These are phyloP conservation scores for Aspergillus novoparasiticus DNA, from an alignment of 2,329 filamentous ascomycete species.

Conservation along the genomic window DNA sequence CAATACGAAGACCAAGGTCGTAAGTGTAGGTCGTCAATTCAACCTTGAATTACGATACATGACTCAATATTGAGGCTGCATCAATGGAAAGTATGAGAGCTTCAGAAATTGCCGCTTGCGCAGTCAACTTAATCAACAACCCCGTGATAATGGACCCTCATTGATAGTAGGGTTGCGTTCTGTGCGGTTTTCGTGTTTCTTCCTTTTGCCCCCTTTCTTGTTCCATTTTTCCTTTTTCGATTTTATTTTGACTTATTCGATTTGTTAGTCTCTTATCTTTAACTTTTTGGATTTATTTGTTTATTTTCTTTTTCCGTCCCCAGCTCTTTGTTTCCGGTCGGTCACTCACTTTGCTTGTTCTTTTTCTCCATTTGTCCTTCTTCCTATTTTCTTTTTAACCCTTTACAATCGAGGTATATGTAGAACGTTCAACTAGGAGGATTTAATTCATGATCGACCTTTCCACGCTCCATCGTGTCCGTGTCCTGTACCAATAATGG, in stretches of 20 bases:
- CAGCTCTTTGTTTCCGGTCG: neutral
- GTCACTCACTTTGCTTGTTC: neutral
- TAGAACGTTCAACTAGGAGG: conserved; percentile 9
- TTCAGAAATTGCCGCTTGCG: conserved; percentile 3
- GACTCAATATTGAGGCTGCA: neutral
- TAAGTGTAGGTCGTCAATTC: neutral
- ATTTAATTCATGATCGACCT: neutral
- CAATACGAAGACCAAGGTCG: neutral
- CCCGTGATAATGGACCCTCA: conserved; percentile 1
- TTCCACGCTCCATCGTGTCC: neutral
- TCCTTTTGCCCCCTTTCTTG: neutral
- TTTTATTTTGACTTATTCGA: neutral
- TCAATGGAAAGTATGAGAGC: neutral
- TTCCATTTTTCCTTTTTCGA: neutral
- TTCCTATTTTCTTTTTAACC: neutral
- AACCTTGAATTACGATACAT: neutral
- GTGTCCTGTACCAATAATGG: neutral
- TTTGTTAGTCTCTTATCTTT: neutral
- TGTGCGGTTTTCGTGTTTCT: neutral
- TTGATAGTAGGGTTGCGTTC: neutral
- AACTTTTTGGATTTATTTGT: neutral
- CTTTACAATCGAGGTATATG: neutral
- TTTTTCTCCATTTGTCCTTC: neutral
- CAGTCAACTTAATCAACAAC: conserved; percentile 4
- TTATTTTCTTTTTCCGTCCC: neutral